These are phyloP conservation scores for Datisca glomerata DNA, from an alignment of 306 rosid genomes.

Conservation along the genomic window DNA sequence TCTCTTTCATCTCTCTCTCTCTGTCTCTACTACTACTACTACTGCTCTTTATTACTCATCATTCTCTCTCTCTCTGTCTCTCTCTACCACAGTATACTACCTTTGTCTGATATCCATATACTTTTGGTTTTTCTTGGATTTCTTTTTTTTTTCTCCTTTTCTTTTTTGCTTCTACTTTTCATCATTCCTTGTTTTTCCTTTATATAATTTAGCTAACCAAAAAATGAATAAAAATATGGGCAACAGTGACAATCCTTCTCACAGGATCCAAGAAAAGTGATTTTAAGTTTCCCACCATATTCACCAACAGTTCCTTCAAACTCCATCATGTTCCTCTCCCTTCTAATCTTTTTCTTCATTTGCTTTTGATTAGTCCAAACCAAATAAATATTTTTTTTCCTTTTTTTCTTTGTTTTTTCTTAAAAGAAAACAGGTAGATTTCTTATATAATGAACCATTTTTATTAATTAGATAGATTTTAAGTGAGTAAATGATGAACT, in stretches of 20 bases:
- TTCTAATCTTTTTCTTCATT: not conserved
- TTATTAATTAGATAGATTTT: too few relatives aligned
- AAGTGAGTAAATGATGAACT: too few relatives aligned
- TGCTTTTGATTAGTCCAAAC: too few relatives aligned
- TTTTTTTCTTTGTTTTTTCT: too few relatives aligned
- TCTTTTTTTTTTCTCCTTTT: slow-evolving; percentile 21
- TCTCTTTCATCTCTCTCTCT: slow-evolving; percentile 4
- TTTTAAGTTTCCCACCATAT: slow-evolving; percentile 71
- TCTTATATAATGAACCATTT: too few relatives aligned
- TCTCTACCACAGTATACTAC: slow-evolving; percentile 34
- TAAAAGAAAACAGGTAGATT: too few relatives aligned
- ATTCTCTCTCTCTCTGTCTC: slow-evolving; percentile 2
- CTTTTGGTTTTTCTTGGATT: slow-evolving; percentile 60
- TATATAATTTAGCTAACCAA: slow-evolving; percentile 50
- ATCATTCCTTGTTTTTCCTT: slow-evolving; percentile 95
- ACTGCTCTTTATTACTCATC: slow-evolving; percentile 10
- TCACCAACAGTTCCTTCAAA: slow-evolving; percentile 15
- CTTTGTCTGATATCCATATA: slow-evolving; percentile 69
- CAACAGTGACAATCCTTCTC: slow-evolving; percentile 51
- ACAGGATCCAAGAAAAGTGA: slow-evolving; percentile 91
- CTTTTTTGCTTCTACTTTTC: slow-evolving; percentile 70
- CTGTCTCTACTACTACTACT: slow-evolving; percentile 8
- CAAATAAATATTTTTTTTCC: too few relatives aligned
- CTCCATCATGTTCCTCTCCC: not conserved
- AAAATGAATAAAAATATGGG: slow-evolving; percentile 35